These are phyloP conservation scores for Gossypium herbaceum DNA, from an alignment of 345 rosid genomes.

Conservation along the genomic window DNA sequence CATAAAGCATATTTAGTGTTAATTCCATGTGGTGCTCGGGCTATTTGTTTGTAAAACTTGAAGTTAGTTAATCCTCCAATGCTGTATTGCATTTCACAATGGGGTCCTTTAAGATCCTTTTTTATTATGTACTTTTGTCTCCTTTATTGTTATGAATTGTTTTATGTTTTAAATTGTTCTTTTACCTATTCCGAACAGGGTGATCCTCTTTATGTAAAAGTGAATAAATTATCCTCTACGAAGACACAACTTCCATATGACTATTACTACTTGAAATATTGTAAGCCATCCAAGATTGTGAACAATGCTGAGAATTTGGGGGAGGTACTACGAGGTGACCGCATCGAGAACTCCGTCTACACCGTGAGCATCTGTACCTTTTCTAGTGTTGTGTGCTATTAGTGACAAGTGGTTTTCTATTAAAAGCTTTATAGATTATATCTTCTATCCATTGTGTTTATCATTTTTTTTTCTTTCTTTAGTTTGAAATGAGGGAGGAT, in stretches of 20 bases:
- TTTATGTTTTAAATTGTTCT: neutral
- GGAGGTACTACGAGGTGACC: conserved; percentile 81
- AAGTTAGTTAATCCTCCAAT: no score
- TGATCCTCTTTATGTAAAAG: conserved; percentile 73
- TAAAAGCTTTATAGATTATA: neutral
- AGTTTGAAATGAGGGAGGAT: conserved; percentile 94
- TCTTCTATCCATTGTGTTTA: neutral
- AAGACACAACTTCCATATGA: conserved; percentile 98
- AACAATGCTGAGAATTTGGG: conserved; percentile 20
- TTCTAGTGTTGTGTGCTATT: neutral
- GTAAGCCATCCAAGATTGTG: conserved; percentile 15
- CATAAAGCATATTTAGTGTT: neutral
- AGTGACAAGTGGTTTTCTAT: neutral
- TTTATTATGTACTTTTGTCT: neutral
- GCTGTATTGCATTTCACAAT: no score
- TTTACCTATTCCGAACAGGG: conserved; percentile 64
- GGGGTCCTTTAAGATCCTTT: neutral
- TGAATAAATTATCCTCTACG: conserved; percentile 93
- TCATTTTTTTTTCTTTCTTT: conserved; percentile 11
- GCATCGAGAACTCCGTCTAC: conserved; percentile 93
- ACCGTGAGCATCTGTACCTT: conserved; percentile 43
- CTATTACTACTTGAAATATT: conserved; percentile 76
- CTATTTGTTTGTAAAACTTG: neutral
- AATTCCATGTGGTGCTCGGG: neutral
- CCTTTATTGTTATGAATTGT: neutral